These are phyloP conservation scores for Thamnidium elegans DNA, from an alignment of 192 early-diverging fungal genomes.

Conservation along the genomic window DNA sequence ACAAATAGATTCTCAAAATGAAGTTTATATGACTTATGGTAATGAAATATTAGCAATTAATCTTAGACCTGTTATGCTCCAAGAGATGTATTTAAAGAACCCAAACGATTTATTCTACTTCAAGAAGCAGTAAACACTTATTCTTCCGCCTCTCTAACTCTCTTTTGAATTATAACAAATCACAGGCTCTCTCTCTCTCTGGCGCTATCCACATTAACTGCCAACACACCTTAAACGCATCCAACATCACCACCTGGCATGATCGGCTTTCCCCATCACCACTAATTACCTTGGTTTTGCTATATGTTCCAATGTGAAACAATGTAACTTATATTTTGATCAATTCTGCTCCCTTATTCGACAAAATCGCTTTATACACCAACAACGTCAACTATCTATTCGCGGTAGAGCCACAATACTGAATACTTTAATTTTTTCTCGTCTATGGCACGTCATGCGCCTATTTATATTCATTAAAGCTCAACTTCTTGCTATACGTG, in stretches of 20 bases:
- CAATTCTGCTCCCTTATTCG: background rate
- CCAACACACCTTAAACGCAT: background rate
- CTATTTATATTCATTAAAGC: background rate
- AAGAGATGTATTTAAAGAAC: no score
- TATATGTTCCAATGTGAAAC: background rate
- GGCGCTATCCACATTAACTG: background rate
- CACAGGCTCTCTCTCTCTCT: constrained; percentile 20
- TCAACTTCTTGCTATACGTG: background rate
- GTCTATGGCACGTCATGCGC: constrained; percentile 16
- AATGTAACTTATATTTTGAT: background rate
- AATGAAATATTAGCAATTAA: no score
- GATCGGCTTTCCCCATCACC: background rate
- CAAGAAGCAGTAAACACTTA: background rate
- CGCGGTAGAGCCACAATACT: background rate
- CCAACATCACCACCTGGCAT: constrained; percentile 2
- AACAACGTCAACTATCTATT: background rate
- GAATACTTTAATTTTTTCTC: constrained; percentile 6
- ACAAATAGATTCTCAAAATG: no score
- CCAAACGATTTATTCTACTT: background rate
- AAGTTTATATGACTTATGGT: no score
- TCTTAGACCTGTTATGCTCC: no score
- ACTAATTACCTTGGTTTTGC: constrained; percentile 7
- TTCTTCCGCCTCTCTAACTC: constrained; percentile 11
- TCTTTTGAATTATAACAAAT: constrained; percentile 29
- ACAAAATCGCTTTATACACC: background rate